Base-by-base conservation (phyloP, 352 stramenopile species). In the Phytophthora fragariaefolia region DNA sequence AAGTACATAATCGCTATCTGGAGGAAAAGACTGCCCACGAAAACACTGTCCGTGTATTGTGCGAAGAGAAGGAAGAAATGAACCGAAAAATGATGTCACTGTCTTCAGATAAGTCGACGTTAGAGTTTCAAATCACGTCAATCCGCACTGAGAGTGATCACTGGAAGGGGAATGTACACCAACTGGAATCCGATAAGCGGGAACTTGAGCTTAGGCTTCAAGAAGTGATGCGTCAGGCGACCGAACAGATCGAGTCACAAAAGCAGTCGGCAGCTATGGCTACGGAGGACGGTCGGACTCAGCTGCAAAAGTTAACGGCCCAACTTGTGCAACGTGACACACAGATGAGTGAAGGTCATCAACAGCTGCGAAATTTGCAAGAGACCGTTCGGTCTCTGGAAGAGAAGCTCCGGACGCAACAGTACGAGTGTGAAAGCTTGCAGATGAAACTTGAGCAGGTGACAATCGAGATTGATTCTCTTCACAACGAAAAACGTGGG, bases 41-140 rank as follows among this genome's bases (percentile, higher is more conserved):
- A 10, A 74, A 79, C 40, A 76, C 75, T 9, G 75, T 89, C 8
- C 80, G 77, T 7, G 77, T 66, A 23, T 58, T 93, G 22, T 68
- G 74, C 53, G 69, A 75, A 17, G 85, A 93, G 42, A 93, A 90
- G 50, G 83, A 92, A 60, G 81, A 86, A 9, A 43, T 83, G 51
- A 87, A 76, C 23, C 78, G 78, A 22, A 85, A 76, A 7, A 63
- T 91, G 20, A 63, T 71, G 36, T 59, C 68, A 0, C 52, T 90
- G 6, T 67, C 70, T n/a, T 74, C 71, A 2, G 80, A 92, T 48
- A 90, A 89, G 38, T 50, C 77, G 3, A 58, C 68, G 12, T 49
- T 91, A 15, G 83, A 92, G 56, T 67, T 65, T 27, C 81, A 93
- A 58, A 22, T 90, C 30, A 43, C 59, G 17, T 73, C 74, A 24